phyloP scores from a whole-genome alignment of 371 early-diverging fungal species.

The Mucor irregularis region DNA sequence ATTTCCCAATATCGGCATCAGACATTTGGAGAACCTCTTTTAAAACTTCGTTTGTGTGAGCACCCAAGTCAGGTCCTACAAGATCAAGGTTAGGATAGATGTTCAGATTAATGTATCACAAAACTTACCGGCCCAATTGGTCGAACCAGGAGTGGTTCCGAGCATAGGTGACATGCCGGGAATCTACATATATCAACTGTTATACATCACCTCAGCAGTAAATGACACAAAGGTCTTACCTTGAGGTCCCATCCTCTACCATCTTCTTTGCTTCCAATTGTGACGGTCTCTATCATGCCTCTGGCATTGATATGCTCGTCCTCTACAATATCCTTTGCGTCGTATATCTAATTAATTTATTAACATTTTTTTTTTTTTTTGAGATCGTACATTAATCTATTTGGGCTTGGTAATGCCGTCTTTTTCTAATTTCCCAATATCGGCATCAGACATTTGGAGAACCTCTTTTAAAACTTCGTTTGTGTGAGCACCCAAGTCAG shows the following conservation, averaged over 20 bases:
- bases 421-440: constrained; percentile 28
- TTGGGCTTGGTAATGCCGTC: constrained; percentile 25
- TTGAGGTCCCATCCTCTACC: constrained; percentile 47
- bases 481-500: constrained; percentile 55
- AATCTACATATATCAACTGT: too few relatives aligned
- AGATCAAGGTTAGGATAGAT: too few relatives aligned
- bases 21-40: constrained; percentile 28
- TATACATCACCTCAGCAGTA: too few relatives aligned
- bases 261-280: constrained; percentile 39
- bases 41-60: constrained; percentile 48
- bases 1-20: constrained; percentile 21
- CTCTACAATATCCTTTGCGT: constrained; percentile 54
- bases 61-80: constrained; percentile 53
- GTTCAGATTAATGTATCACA: background rate
- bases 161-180: constrained; percentile 54
- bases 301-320: constrained; percentile 54
- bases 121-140: constrained; percentile 50
- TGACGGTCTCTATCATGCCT: constrained; percentile 50
- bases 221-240: too few relatives aligned
- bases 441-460: constrained; percentile 26
- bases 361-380: too few relatives aligned
- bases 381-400: too few relatives aligned
- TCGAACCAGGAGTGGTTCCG: constrained; percentile 48
- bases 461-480: constrained; percentile 34
- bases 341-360: too few relatives aligned